Conservation (phyloP, 2,329 filamentous ascomycete genomes). For the Botryotinia convoluta region DNA sequence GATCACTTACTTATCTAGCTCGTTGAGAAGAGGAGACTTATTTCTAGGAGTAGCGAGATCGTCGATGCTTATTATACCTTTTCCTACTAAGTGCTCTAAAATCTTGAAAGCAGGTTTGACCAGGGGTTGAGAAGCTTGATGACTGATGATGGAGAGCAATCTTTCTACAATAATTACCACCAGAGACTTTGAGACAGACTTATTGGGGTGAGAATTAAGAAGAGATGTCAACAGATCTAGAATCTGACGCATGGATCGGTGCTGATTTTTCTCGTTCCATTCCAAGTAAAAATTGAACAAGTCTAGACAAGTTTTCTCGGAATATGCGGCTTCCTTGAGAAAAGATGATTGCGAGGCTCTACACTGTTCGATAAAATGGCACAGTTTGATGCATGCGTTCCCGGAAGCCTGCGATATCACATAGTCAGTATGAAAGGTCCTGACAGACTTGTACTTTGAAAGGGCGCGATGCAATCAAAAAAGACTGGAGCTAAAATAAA, state of each 20-base stretch:
- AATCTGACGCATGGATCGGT: slow-evolving; percentile 61
- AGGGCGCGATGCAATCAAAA: neutral
- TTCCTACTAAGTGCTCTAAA: slow-evolving; percentile 63
- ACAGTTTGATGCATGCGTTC: slow-evolving; percentile 58
- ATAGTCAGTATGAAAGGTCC: neutral
- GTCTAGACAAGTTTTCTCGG: slow-evolving; percentile 45
- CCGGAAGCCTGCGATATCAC: slow-evolving; percentile 43
- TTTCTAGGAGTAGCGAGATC: slow-evolving; percentile 26
- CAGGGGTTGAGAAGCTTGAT: slow-evolving; percentile 59
- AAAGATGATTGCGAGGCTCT: slow-evolving; percentile 47
- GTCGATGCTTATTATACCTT: slow-evolving; percentile 49
- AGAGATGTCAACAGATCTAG: slow-evolving; percentile 56
- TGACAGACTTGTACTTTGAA: neutral
- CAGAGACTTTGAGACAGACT: slow-evolving; percentile 42
- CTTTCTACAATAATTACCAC: slow-evolving; percentile 49
- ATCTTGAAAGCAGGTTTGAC: slow-evolving; percentile 69
- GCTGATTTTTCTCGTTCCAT: slow-evolving; percentile 65
- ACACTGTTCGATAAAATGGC: slow-evolving; percentile 60
- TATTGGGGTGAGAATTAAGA: slow-evolving; percentile 49
- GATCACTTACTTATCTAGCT: neutral
- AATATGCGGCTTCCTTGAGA: slow-evolving; percentile 52
- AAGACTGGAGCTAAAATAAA: neutral
- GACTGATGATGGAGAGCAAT: slow-evolving; percentile 58
- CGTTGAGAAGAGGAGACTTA: neutral
- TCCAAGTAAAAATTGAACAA: slow-evolving; percentile 64